Evolutionary conservation across 2,329 filamentous ascomycete genomes (phyloP), one percentile per base, ranked within the genome.

Genomic region (Tothia fuscella): DNA sequence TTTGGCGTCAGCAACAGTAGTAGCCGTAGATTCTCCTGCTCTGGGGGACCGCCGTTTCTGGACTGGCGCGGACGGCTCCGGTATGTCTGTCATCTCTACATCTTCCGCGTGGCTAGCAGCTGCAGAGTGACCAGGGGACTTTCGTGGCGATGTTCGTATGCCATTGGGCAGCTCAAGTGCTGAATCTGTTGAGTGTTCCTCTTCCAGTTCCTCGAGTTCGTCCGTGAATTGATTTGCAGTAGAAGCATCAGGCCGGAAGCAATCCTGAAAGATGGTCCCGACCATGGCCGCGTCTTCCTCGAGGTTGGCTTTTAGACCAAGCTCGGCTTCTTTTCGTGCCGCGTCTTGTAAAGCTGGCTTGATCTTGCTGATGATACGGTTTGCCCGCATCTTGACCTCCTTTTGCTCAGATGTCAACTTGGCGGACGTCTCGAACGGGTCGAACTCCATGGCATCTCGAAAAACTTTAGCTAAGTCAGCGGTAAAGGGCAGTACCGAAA

Each of bases 311-410:
- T 78, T 80, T 40, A 78, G 73, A 38, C 72, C 78, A 31, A 93
- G 70, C 46, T 91, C 83, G n/a, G 83, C 79, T 58, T 96, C 89
- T 42, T 84, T 83, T 41, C 72, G 74, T 35, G 87, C 63, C 1
- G 86, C 86, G 42, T 75, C 71, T 57, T 94, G 82, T 3, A 94
- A 67, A 33, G 78, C 71, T 12, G 82, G 78, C 56, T 93, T 84
- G 24, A 93, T 72, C 1, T 79, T 76, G 57, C 86, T 93, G 49
- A 93, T 72, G 47, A 95, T 93, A 20, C 87, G 77, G 61, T 93
- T 94, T 19, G 83, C 86, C n/a, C 93, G 66, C 51, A 81, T 82
- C 53, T 84, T 82, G 47, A 82, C 78, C 50, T 93, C 83, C 44
- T 84, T 82, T 46, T 86, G 76, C 52, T 93, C 86, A 7, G 70